Evolutionary conservation across 1,284 basidiomycete species (phyloP).

Genomic region (Moesziomyces antarcticus): DNA sequence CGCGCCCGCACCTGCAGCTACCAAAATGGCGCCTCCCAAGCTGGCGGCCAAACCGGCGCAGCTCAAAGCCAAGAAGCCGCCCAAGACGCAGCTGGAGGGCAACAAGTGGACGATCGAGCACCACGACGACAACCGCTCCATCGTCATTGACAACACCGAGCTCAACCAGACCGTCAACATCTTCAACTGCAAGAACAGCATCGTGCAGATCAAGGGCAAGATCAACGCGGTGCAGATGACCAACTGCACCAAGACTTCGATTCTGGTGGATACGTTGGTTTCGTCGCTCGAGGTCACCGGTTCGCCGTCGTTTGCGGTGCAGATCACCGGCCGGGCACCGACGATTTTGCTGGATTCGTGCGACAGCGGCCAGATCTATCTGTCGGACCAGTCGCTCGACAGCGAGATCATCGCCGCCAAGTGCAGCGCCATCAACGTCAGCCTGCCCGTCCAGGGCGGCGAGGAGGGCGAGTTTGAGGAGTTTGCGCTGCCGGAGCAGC

Average conservation of each 20-base stretch:
- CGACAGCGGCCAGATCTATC: constrained; percentile 93
- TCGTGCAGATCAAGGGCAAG: constrained; percentile 89
- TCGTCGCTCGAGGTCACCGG: constrained; percentile 87
- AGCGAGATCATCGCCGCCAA: constrained; percentile 94
- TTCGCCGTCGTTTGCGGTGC: constrained; percentile 90
- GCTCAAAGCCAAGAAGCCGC: constrained; percentile 79
- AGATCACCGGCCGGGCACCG: constrained; percentile 88
- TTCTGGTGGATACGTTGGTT: constrained; percentile 90
- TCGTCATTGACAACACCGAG: constrained; percentile 82
- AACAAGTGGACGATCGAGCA: constrained; percentile 96
- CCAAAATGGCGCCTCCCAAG: constrained; percentile 52
- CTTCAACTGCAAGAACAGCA: constrained; percentile 90
- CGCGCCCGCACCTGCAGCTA: constrained; percentile 6
- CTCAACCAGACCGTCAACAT: constrained; percentile 88
- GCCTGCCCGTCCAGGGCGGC: constrained; percentile 84
- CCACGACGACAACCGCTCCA: constrained; percentile 82
- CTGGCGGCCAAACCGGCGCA: constrained; percentile 54
- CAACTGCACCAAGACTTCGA: constrained; percentile 82
- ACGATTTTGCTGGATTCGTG: constrained; percentile 94
- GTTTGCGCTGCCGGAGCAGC: constrained; percentile 92
- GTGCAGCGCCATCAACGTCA: constrained; percentile 93
- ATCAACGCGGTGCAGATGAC: constrained; percentile 89
- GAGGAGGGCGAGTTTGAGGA: constrained; percentile 93
- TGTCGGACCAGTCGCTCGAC: constrained; percentile 82
- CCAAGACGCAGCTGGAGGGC: constrained; percentile 90